Evolutionary conservation across 352 stramenopile genomes (phyloP).

Genomic region (Phytopythium sindhum): DNA sequence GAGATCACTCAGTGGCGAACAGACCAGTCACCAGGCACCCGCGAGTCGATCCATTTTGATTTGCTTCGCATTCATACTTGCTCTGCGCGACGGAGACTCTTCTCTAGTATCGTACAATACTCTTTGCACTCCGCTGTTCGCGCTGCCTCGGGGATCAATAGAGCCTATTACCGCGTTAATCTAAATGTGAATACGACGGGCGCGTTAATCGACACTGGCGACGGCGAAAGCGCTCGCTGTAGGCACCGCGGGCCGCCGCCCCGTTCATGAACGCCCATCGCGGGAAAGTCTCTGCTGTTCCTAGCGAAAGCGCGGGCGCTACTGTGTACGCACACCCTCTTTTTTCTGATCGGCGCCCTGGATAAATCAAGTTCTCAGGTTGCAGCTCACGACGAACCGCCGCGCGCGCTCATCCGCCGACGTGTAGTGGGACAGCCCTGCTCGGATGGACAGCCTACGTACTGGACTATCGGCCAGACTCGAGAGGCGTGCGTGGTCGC

Average conservation of each 20-base stretch:
- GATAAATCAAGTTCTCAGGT: slow-evolving; percentile 2
- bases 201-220: too few relatives aligned
- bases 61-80: neutral
- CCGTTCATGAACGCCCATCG: neutral
- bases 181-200: too few relatives aligned
- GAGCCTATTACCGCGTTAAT: neutral
- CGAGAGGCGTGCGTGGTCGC: too few relatives aligned
- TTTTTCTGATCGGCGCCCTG: neutral
- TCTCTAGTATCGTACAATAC: neutral
- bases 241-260: neutral
- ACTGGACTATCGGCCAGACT: too few relatives aligned
- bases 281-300: neutral
- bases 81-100: too few relatives aligned
- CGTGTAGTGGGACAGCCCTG: neutral
- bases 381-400: neutral
- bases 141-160: neutral
- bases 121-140: neutral
- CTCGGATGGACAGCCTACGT: neutral
- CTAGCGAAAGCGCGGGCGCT: neutral
- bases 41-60: neutral
- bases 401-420: neutral
- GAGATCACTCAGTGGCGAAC: neutral
- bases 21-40: neutral
- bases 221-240: neutral
- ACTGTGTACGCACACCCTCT: neutral